These are phyloP conservation scores for Tetrapisispora arboricola DNA, from an alignment of 805 yeast genomes.

Conservation along the genomic window DNA sequence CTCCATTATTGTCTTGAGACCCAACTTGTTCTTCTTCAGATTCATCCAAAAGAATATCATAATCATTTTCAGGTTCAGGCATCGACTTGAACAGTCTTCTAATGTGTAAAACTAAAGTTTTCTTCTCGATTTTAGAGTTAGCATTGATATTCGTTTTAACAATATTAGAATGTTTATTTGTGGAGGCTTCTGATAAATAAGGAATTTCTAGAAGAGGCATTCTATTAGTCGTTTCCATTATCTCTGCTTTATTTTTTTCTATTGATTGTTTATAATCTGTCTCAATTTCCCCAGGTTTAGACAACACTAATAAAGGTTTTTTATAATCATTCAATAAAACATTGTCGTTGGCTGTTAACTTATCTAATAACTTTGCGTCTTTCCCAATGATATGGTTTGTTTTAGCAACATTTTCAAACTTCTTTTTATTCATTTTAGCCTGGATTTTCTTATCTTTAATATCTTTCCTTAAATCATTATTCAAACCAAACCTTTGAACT, in stretches of 20 bases:
- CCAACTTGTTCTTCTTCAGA: conserved; percentile 21
- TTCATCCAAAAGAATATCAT: conserved; percentile 32
- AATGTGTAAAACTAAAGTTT: background rate
- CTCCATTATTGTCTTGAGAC: conserved; percentile 1
- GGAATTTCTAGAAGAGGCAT: conserved; percentile 6
- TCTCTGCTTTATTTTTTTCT: conserved; percentile 22
- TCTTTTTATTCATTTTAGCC: conserved; percentile 16
- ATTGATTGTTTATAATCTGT: conserved; percentile 3
- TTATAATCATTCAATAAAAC: conserved; percentile 13
- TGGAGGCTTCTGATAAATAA: background rate
- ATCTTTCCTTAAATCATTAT: conserved; percentile 26
- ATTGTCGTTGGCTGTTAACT: conserved; percentile 8
- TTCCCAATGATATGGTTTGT: conserved; percentile 15
- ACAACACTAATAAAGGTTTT: conserved; percentile 23
- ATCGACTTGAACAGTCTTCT: conserved; percentile 21
- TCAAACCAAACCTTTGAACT: conserved; percentile 38
- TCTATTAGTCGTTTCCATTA: conserved; percentile 6
- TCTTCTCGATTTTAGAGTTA: background rate
- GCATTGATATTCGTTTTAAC: background rate
- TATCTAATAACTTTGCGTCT: conserved; percentile 4
- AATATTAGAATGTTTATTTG: background rate
- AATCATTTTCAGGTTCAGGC: conserved; percentile 39
- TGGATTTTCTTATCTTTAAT: conserved; percentile 24
- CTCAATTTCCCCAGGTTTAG: conserved; percentile 28
- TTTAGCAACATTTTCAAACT: conserved; percentile 11